phyloP scores from a whole-genome alignment of 345 rosid genomes.

The Rhodomyrtus tomentosa region DNA sequence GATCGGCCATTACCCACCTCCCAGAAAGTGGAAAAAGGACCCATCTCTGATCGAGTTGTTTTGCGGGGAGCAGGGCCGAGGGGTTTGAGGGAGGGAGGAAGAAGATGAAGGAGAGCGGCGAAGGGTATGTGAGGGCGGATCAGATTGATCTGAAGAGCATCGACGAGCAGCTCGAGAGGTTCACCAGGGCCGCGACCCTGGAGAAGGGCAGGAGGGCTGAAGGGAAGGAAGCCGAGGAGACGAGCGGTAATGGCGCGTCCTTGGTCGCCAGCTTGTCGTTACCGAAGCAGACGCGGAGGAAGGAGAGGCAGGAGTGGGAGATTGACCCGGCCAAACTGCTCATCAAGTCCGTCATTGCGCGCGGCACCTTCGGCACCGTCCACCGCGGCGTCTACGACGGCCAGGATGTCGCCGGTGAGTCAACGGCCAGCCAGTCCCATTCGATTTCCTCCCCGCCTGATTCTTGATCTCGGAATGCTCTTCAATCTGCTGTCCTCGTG shows the following conservation, averaged over 20 bases:
- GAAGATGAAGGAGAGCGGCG: constrained; percentile 55
- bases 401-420: constrained; percentile 90
- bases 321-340: constrained; percentile 84
- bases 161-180: constrained; percentile 88
- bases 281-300: constrained; percentile 8
- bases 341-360: constrained; percentile 81
- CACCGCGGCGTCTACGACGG: constrained; percentile 92
- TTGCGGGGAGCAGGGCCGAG: neutral
- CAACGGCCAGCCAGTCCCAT: constrained; percentile 1
- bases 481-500: neutral
- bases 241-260: neutral
- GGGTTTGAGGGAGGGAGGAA: neutral
- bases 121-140: constrained; percentile 91
- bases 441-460: neutral
- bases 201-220: constrained; percentile 46
- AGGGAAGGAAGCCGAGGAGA: constrained; percentile 14
- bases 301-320: constrained; percentile 81
- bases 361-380: constrained; percentile 95
- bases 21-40: neutral
- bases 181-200: constrained; percentile 53
- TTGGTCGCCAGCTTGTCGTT: neutral
- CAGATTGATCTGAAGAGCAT: constrained; percentile 94
- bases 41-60: neutral
- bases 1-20: neutral
- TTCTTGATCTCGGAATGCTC: neutral